Evolutionary conservation across 768 basidiomycete genomes (phyloP).

Genomic region (Crassisporium funariophilum): DNA sequence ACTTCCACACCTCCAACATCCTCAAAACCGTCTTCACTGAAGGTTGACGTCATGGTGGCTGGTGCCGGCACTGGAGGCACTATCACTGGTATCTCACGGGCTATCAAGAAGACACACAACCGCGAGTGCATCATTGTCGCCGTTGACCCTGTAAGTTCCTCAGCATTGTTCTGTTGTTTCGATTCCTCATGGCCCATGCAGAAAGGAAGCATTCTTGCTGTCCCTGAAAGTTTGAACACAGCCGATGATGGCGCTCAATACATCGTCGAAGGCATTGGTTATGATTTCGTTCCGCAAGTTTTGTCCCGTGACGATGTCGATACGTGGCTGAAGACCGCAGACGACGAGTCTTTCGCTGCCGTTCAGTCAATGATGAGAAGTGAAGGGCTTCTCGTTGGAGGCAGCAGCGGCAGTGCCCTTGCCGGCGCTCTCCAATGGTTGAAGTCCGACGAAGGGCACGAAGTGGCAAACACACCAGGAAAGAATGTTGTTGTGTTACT

Average conservation of each 20-base stretch:
- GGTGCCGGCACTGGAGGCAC: slow-evolving; percentile 97
- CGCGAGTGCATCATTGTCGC: slow-evolving; percentile 75
- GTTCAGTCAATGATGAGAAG: slow-evolving; percentile 75
- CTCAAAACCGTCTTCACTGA: slow-evolving; percentile 61
- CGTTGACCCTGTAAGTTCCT: slow-evolving; percentile 77
- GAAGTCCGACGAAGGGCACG: slow-evolving; percentile 64
- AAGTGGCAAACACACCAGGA: slow-evolving; percentile 65
- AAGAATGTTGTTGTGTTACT: slow-evolving; percentile 88
- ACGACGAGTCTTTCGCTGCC: slow-evolving; percentile 77
- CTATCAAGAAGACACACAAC: slow-evolving; percentile 80
- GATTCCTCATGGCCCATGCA: slow-evolving; percentile 27
- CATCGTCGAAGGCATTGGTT: slow-evolving; percentile 94
- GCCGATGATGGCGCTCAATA: slow-evolving; percentile 57
- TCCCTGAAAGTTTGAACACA: slow-evolving; percentile 65
- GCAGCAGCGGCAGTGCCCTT: slow-evolving; percentile 88
- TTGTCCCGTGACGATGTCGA: slow-evolving; percentile 72
- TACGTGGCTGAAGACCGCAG: slow-evolving; percentile 84
- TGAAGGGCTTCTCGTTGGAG: slow-evolving; percentile 92
- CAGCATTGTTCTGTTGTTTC: neutral
- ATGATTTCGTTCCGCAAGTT: slow-evolving; percentile 90
- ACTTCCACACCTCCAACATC: slow-evolving; percentile 62
- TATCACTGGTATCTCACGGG: slow-evolving; percentile 82
- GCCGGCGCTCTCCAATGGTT: slow-evolving; percentile 80
- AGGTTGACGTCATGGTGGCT: slow-evolving; percentile 81
- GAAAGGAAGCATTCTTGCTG: slow-evolving; percentile 88